These are phyloP conservation scores for Nissolia schottii DNA, from an alignment of 306 rosid genomes.

Conservation along the genomic window DNA sequence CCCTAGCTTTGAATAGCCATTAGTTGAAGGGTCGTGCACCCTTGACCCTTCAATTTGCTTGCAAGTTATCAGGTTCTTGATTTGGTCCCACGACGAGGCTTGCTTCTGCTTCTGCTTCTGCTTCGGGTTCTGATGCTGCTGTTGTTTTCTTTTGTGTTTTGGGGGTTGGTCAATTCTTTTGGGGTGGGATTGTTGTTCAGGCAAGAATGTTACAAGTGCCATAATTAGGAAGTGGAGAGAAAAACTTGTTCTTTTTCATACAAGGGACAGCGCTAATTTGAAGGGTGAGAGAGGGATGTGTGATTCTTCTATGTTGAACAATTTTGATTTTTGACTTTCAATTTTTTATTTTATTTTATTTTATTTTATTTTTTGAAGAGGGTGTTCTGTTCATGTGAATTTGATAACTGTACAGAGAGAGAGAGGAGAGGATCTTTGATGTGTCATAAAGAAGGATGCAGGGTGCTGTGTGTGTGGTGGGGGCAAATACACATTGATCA, in stretches of 20 bases:
- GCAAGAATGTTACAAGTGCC: slow-evolving; percentile 58
- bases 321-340: background rate
- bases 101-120: slow-evolving; percentile 35
- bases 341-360: too few relatives aligned
- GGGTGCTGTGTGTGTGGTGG: slow-evolving; percentile 1
- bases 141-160: slow-evolving; percentile 29
- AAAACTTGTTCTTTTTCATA: slow-evolving; percentile 16
- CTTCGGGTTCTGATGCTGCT: slow-evolving; percentile 26
- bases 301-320: background rate
- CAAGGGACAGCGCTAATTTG: background rate
- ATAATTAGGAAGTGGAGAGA: slow-evolving; percentile 21
- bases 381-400: too few relatives aligned
- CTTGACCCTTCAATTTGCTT: slow-evolving; percentile 76
- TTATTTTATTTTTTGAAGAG: too few relatives aligned
- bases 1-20: slow-evolving; percentile 57
- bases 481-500: slow-evolving; percentile 9
- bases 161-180: slow-evolving; percentile 23
- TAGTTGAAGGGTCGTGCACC: slow-evolving; percentile 70
- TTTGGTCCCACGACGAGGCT: slow-evolving; percentile 82
- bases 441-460: slow-evolving; percentile 21
- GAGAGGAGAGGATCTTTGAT: slow-evolving; percentile 30
- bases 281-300: background rate
- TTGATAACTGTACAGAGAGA: too few relatives aligned
- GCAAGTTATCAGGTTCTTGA: slow-evolving; percentile 80
- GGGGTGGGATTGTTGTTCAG: slow-evolving; percentile 47